phyloP scores from a whole-genome alignment of 2,329 filamentous ascomycete genomes.

The Fusarium pseudoanthophilum region DNA sequence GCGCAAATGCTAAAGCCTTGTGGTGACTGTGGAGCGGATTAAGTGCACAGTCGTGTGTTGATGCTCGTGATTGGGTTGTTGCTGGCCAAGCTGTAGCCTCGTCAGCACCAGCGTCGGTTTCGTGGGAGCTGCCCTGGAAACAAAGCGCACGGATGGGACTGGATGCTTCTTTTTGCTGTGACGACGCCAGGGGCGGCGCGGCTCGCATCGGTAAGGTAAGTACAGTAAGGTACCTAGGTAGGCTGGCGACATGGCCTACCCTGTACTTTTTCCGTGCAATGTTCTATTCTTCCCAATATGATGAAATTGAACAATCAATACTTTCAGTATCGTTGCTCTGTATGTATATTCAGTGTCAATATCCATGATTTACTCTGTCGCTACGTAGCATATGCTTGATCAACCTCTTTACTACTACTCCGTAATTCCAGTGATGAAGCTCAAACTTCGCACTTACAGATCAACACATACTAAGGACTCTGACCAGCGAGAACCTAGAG shows the following conservation, averaged over 20 bases:
- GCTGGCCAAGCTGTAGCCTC: constrained; percentile 18
- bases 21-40: constrained; percentile 30
- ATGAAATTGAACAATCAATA: not conserved
- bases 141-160: constrained; percentile 2
- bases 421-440: not conserved
- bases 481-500: not conserved
- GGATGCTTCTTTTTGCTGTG: not conserved
- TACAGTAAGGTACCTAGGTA: no score
- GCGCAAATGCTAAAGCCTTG: constrained; percentile 35
- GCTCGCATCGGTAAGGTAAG: constrained; percentile 3
- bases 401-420: not conserved
- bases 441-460: not conserved
- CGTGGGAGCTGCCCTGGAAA: constrained; percentile 6
- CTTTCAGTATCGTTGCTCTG: not conserved
- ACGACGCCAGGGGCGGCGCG: constrained; percentile 13
- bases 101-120: not conserved
- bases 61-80: constrained; percentile 24
- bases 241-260: not conserved
- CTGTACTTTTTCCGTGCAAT: not conserved
- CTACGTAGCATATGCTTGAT: not conserved
- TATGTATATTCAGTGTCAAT: not conserved
- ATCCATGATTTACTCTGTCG: no score
- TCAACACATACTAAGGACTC: not conserved
- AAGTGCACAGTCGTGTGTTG: constrained; percentile 33
- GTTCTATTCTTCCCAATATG: not conserved